Conservation (phyloP, 495 filamentous ascomycete species). For the Aspergillus haitiensis region DNA sequence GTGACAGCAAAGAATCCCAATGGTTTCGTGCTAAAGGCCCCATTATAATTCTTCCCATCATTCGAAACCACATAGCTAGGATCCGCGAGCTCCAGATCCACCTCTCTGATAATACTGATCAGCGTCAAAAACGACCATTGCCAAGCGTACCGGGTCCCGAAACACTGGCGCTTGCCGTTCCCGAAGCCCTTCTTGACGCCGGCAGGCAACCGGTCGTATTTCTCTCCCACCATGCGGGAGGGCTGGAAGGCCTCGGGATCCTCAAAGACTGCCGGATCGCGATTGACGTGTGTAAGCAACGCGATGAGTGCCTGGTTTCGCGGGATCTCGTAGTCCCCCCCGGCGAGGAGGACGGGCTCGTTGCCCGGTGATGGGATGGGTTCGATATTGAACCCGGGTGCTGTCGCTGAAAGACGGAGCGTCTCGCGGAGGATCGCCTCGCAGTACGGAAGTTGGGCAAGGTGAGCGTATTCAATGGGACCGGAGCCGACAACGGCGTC, state of each 20-base stretch:
- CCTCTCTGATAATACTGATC: constrained; percentile 43
- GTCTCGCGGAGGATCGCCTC: constrained; percentile 71
- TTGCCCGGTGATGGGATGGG: constrained; percentile 49
- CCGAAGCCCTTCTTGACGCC: constrained; percentile 69
- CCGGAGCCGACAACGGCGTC: constrained; percentile 38
- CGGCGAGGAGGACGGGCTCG: constrained; percentile 50
- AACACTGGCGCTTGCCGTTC: constrained; percentile 68
- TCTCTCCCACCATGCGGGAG: constrained; percentile 67
- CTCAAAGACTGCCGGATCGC: constrained; percentile 67
- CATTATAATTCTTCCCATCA: constrained; percentile 36
- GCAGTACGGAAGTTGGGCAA: constrained; percentile 64
- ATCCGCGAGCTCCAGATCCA: constrained; percentile 47
- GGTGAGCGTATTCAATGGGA: constrained; percentile 51
- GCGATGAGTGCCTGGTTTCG: constrained; percentile 62
- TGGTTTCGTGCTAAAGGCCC: constrained; percentile 42
- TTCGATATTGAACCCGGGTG: constrained; percentile 62
- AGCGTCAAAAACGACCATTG: constrained; percentile 51
- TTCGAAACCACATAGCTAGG: constrained; percentile 32
- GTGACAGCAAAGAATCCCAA: constrained; percentile 31
- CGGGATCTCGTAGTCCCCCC: constrained; percentile 66
- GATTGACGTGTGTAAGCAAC: constrained; percentile 63
- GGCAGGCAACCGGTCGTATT: constrained; percentile 57
- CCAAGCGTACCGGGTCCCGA: constrained; percentile 66
- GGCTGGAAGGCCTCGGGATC: constrained; percentile 65
- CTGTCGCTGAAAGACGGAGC: constrained; percentile 65